Percentiles rank a stretch among this genome's conserved stretches.
These are phyloP conservation scores for Cyberlindnera xylosilytica DNA, from an alignment of 805 yeast genomes.

Conservation along the genomic window DNA sequence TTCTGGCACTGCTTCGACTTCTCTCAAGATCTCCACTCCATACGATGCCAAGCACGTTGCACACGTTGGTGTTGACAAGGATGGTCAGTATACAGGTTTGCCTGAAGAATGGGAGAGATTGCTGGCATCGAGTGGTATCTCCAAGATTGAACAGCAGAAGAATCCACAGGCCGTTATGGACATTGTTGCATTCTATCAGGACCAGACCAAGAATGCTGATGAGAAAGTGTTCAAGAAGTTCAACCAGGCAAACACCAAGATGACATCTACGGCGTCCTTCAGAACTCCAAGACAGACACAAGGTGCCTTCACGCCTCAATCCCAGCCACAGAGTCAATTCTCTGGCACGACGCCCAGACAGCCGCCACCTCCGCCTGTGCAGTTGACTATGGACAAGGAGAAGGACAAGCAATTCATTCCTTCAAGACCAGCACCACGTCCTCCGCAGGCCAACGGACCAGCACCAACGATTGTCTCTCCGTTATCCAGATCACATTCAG, in stretches of 20 bases:
- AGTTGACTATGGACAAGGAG: slow-evolving; percentile 11
- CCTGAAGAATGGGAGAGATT: slow-evolving; percentile 92
- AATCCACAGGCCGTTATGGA: slow-evolving; percentile 95
- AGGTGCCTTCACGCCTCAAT: slow-evolving; percentile 24
- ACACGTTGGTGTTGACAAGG: slow-evolving; percentile 87
- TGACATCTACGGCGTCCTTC: slow-evolving; percentile 31
- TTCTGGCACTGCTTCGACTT: slow-evolving; percentile 15
- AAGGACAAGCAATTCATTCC: slow-evolving; percentile 52
- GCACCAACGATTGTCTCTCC: slow-evolving; percentile 28
- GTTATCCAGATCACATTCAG: slow-evolving; percentile 22
- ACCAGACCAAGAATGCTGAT: slow-evolving; percentile 42
- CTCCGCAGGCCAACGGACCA: slow-evolving; percentile 34
- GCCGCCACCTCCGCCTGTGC: slow-evolving; percentile 22
- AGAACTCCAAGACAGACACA: slow-evolving; percentile 30
- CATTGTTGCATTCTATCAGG: slow-evolving; percentile 81
- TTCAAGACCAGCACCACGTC: slow-evolving; percentile 66
- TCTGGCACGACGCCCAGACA: slow-evolving; percentile 28
- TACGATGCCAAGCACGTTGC: slow-evolving; percentile 87
- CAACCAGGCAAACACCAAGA: slow-evolving; percentile 27
- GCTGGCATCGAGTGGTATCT: slow-evolving; percentile 80
- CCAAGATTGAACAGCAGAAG: slow-evolving; percentile 81
- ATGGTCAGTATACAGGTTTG: slow-evolving; percentile 85
- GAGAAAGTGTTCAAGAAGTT: slow-evolving; percentile 40
- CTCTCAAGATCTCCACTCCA: slow-evolving; percentile 77
- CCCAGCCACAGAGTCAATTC: slow-evolving; percentile 19